phyloP scores from a whole-genome alignment of 495 filamentous ascomycete genomes.

The Neurospora sp. region DNA sequence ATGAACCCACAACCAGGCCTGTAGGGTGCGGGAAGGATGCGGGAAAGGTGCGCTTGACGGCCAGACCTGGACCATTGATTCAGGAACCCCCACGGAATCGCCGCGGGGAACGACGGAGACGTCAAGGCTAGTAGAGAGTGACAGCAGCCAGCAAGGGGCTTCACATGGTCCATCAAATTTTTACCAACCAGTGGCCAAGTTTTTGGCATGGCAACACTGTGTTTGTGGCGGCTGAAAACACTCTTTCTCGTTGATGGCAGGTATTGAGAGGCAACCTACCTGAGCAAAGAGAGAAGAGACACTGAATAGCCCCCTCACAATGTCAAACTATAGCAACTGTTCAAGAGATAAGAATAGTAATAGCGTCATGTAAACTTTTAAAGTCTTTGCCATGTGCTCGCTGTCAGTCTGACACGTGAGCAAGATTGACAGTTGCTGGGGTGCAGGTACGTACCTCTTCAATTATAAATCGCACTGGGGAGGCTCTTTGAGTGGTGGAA shows the following conservation, averaged over 20 bases:
- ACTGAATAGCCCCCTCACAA: neutral
- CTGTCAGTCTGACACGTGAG: neutral
- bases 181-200: constrained; percentile 11
- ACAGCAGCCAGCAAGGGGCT: constrained; percentile 4
- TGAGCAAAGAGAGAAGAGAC: neutral
- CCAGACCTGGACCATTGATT: neutral
- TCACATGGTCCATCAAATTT: constrained; percentile 22
- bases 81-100: neutral
- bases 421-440: neutral
- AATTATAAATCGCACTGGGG: constrained; percentile 12
- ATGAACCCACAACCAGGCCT: neutral
- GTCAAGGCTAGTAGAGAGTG: neutral
- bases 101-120: neutral
- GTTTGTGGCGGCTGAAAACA: neutral
- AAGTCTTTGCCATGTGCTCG: neutral
- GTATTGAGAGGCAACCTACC: neutral
- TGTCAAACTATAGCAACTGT: neutral
- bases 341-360: neutral
- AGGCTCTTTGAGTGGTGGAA: neutral
- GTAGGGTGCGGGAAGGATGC: constrained; percentile 10
- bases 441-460: neutral
- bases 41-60: neutral
- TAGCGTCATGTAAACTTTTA: neutral
- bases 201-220: constrained; percentile 11
- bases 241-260: neutral